phyloP scores from a whole-genome alignment of 768 basidiomycete species.

The Pilatotrama ljubarskyi region DNA sequence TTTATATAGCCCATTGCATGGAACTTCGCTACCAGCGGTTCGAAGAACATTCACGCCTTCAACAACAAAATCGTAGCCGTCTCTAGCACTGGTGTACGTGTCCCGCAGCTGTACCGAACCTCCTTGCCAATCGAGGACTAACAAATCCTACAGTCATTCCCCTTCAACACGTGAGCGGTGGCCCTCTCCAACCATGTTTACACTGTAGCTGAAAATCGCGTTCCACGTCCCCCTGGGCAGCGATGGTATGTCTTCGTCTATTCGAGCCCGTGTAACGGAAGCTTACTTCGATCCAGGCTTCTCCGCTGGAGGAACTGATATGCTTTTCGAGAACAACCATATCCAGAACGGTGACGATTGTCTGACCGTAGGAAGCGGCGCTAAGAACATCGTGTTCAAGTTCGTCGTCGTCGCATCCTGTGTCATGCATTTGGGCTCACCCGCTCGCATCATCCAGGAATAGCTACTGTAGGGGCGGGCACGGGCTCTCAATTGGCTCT shows the following conservation, averaged over 20 bases:
- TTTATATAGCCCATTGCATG: conserved; percentile 49
- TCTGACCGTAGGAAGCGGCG: conserved; percentile 56
- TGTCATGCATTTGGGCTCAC: background rate
- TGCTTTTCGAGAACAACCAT: conserved; percentile 59
- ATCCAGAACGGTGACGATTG: conserved; percentile 66
- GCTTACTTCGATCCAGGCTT: conserved; percentile 32
- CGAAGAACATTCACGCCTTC: conserved; percentile 49
- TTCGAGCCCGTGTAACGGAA: background rate
- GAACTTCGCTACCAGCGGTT: conserved; percentile 56
- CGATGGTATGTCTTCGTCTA: conserved; percentile 35
- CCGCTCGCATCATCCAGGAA: conserved; percentile 35
- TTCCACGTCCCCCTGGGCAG: conserved; percentile 22
- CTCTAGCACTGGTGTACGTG: conserved; percentile 39
- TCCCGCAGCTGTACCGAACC: too few relatives aligned
- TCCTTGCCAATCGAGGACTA: background rate
- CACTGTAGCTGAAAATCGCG: background rate
- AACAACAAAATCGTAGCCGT: conserved; percentile 56
- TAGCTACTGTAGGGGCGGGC: conserved; percentile 56
- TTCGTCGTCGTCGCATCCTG: too few relatives aligned
- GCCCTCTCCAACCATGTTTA: too few relatives aligned
- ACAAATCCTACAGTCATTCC: conserved; percentile 43
- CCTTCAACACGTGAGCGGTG: conserved; percentile 63
- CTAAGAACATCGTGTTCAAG: conserved; percentile 50
- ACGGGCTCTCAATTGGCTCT: conserved; percentile 60
- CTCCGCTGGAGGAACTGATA: conserved; percentile 55